Conservation (phyloP, 495 filamentous ascomycete species). For the Penicillium soppii region DNA sequence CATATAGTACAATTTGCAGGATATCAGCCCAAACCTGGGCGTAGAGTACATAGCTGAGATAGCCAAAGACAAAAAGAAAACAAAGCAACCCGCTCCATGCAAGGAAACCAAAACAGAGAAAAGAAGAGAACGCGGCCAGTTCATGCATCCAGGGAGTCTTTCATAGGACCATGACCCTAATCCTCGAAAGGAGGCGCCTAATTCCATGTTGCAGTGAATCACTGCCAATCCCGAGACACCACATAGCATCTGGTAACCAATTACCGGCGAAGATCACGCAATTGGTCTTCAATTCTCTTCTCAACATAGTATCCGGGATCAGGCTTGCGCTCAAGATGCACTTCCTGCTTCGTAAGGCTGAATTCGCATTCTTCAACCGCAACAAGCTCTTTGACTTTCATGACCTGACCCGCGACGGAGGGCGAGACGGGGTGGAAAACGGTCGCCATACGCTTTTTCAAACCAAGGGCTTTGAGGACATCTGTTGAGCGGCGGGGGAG, state of each 20-base stretch:
- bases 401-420: constrained; percentile 89
- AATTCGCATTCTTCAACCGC: constrained; percentile 78
- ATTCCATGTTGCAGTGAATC: too few relatives aligned
- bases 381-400: constrained; percentile 96
- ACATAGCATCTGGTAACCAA: neutral
- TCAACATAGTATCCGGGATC: constrained; percentile 87
- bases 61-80: constrained; percentile 22
- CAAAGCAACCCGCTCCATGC: constrained; percentile 43
- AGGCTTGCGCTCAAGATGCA: constrained; percentile 71
- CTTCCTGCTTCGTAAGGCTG: constrained; percentile 67
- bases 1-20: constrained; percentile 36
- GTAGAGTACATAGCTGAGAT: constrained; percentile 31
- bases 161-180: neutral
- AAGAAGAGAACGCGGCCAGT: constrained; percentile 2
- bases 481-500: constrained; percentile 78
- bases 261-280: constrained; percentile 20
- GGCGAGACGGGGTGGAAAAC: constrained; percentile 89
- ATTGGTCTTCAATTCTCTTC: constrained; percentile 45
- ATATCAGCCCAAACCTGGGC: constrained; percentile 9
- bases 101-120: constrained; percentile 26
- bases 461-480: constrained; percentile 84
- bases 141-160: neutral
- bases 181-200: too few relatives aligned
- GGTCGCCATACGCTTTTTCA: constrained; percentile 81
- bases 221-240: too few relatives aligned